Conservation (phyloP, 2,329 filamentous ascomycete species). For the Chaetomium globosum region DNA sequence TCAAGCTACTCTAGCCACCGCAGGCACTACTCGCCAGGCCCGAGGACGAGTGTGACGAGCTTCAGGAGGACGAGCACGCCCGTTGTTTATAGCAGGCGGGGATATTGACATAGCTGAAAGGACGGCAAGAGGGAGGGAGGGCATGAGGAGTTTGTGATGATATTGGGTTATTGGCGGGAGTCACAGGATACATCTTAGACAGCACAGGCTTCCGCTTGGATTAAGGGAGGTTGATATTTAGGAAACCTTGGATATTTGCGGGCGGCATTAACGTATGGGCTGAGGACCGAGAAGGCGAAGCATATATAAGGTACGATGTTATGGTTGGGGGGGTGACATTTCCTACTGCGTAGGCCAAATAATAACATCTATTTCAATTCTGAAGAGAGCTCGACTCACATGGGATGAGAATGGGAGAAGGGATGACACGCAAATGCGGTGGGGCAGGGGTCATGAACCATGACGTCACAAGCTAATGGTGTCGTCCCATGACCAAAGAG, state of each 20-base stretch:
- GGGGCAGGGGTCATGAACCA: not conserved
- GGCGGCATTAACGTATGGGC: too few species aligned
- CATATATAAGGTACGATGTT: too few species aligned
- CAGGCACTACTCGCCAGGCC: slow-evolving; percentile 40
- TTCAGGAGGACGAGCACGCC: slow-evolving; percentile 38
- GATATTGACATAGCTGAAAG: not conserved
- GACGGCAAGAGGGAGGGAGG: too few species aligned
- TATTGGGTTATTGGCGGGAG: not conserved
- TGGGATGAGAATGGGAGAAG: too few species aligned
- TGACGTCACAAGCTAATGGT: not conserved
- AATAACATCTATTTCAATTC: too few species aligned
- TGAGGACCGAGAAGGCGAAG: too few species aligned
- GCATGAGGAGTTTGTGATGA: not conserved
- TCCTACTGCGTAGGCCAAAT: too few species aligned
- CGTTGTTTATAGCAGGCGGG: slow-evolving; percentile 46
- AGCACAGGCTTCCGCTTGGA: not conserved
- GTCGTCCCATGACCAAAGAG: not conserved
- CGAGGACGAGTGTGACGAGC: slow-evolving; percentile 47
- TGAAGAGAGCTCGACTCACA: too few species aligned
- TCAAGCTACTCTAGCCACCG: slow-evolving; percentile 47
- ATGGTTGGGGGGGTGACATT: too few species aligned
- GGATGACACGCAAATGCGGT: too few species aligned
- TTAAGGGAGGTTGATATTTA: too few species aligned
- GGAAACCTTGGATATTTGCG: too few species aligned
- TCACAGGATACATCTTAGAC: not conserved